Evolutionary conservation across 148 eudicot genomes (phyloP).

Genomic region (Linanthus parryae): DNA sequence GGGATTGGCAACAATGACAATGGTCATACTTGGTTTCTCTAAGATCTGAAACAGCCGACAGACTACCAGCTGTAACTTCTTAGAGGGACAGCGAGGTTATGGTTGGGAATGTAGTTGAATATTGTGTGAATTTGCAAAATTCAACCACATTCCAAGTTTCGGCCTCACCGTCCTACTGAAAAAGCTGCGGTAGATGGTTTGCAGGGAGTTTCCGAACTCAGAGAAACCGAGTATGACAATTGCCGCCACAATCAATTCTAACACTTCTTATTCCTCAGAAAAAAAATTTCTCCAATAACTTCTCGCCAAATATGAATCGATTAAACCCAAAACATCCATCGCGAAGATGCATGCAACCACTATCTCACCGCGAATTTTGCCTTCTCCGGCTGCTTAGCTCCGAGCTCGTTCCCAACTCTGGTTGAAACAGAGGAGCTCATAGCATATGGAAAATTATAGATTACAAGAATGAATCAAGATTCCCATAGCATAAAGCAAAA

Average conservation of each 20-base stretch:
- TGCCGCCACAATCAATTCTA: slow-evolving; percentile 24
- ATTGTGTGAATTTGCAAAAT: too few relatives aligned
- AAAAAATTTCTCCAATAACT: slow-evolving; percentile 34
- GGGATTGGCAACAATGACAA: too few relatives aligned
- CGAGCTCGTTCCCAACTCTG: slow-evolving; percentile 36
- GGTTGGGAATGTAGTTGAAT: too few relatives aligned
- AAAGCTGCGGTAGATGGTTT: slow-evolving; percentile 40
- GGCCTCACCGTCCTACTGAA: slow-evolving; percentile 37
- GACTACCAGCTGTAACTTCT: too few relatives aligned
- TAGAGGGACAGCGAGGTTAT: too few relatives aligned
- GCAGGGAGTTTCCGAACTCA: slow-evolving; percentile 42
- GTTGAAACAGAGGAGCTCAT: slow-evolving; percentile 37
- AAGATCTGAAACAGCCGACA: too few relatives aligned
- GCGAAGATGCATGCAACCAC: slow-evolving; percentile 19
- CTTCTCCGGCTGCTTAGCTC: slow-evolving; percentile 30
- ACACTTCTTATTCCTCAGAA: slow-evolving; percentile 21
- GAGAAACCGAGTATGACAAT: slow-evolving; percentile 44
- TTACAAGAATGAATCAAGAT: slow-evolving; percentile 37
- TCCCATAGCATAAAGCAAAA: slow-evolving; percentile 39
- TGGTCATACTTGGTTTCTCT: too few relatives aligned
- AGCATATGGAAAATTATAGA: slow-evolving; percentile 37
- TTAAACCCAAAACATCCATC: slow-evolving; percentile 30
- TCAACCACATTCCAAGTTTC: slow-evolving; percentile 23
- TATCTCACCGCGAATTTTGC: slow-evolving; percentile 25
- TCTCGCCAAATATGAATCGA: slow-evolving; percentile 24